Base-by-base conservation (phyloP, 2,329 filamentous ascomycete species). In the Colletotrichum echinochloae region DNA sequence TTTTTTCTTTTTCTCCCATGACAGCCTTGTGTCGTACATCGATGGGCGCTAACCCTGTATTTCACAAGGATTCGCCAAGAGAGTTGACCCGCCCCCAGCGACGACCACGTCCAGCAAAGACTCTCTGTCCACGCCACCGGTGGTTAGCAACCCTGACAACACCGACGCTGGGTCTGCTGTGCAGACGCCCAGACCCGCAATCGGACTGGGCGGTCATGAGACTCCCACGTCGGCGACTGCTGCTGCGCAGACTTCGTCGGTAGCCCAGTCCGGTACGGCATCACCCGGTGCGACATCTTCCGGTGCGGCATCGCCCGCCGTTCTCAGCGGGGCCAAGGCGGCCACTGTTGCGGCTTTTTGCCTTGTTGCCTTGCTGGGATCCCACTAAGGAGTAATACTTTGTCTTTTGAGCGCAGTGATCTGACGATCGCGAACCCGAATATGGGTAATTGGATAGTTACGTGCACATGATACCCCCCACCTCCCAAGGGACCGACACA, bases 161-260 rank as follows among this genome's bases (percentile, higher is more conserved):
- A 60, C 67, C 18, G 46, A 61, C 26, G 28, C 54, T n/a, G 46
- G 11, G 56, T 68, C 61, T 39, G 65, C 75, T 8, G 62, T 51
- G 1, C 66, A 66, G n/a, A 68, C 75, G 5, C 57, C 69, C 20
- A 39, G 65, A 6, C 39, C 70, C 37, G 65, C 73, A 60, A 75
- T 77, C 9, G 83, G 81, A 2, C 74, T 82, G 26, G 78, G 78
- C 65, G 81, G 82, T 37, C 79, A 83, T 63, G 78, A 81, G 66
- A 80, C 81, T 18, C 20, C 35, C 35, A 72, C 78, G 6, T 72
- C 74, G 37, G 73, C 76, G 28, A 76, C 75, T 28, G 74, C 73
- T 41, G 71, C 76, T 28, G 72, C 65, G 33, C 52, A 65, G 35
- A 60, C 65, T 23, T 60, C 66, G 20, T 12, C 69, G 14, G 57